Evolutionary conservation across 2,329 filamentous ascomycete species (phyloP), one percentile per base, ranked within the genome.

Genomic region (Sporothrix inflata): DNA sequence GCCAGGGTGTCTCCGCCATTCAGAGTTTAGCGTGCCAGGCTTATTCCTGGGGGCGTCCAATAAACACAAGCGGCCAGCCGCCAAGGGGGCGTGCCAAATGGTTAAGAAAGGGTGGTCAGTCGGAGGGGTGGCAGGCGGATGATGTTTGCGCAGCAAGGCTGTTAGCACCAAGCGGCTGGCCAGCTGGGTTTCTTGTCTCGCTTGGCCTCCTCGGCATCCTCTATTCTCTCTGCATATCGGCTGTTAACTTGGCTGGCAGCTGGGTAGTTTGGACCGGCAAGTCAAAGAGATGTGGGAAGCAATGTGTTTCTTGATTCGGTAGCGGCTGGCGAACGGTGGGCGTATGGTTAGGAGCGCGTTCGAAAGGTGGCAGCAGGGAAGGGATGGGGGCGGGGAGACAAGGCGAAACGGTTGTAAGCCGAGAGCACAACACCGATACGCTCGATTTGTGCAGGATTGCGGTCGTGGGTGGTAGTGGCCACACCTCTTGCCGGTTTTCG

Each of bases 11-110:
- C 53, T 57, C 55, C 55, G 30, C 69, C 69, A 70, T 51, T 70
- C 47, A 63, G 45, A 63, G 69, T 51, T 70, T 70, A 71, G 69
- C 14, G 57, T 21, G 30, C 68, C 9, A 53, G 40, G 49, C 49
- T 45, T 19, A n/a, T n/a, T n/a, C 21, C 27, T 66, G 42, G 24
- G 40, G 42, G 24, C 40, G 61, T 66, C 40, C 61, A 66, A 66
- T 66, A 47, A 30, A 49, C 24, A 27, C 30, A n/a, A n/a, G n/a
- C 30, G 40, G 57, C 57, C 30, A 40, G 57, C 24, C 19, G 34
- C 57, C 19, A 40, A 8, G 57, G 63, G 24, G 24, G 42, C 6
- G 24, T 55, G n/a, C 4, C n/a, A 5, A 47, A 24, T 27, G 42
- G n/a, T 9, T 7, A 7, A 16, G n/a, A 8, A 16, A 30, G 12